Evolutionary conservation across 2,329 filamentous ascomycete genomes (phyloP).

Genomic region (Talaromyces marneffei): DNA sequence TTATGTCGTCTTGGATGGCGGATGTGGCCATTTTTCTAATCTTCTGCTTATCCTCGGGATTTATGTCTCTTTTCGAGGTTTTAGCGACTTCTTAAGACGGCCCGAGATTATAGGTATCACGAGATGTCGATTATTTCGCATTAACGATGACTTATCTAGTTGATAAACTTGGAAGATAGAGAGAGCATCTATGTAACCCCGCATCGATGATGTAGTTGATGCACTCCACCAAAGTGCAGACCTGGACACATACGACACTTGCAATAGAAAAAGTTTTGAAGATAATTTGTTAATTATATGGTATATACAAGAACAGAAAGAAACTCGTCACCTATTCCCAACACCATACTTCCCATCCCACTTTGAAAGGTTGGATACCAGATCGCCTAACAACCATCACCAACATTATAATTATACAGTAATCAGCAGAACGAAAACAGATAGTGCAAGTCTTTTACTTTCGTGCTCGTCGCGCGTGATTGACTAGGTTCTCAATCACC

Average conservation of each 20-base stretch:
- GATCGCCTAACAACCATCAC: not conserved
- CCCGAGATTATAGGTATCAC: not conserved
- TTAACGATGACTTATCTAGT: not conserved
- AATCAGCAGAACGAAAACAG: not conserved
- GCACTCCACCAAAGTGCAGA: not conserved
- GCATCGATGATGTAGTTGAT: not conserved
- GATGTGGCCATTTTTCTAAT: constrained; percentile 5
- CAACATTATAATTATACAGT: not conserved
- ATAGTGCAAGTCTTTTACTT: constrained; percentile 50
- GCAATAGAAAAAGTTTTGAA: not conserved
- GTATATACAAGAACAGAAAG: constrained; percentile 10
- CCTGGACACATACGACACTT: too few relatives aligned
- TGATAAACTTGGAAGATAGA: not conserved
- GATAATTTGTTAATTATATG: not conserved
- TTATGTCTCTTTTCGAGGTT: not conserved
- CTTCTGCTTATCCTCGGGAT: not conserved
- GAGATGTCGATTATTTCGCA: not conserved
- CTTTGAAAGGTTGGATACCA: not conserved
- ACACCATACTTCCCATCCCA: not conserved
- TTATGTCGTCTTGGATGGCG: constrained; percentile 11
- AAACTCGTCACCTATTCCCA: not conserved
- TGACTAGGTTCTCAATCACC: constrained; percentile 93
- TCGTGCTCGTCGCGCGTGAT: constrained; percentile 77
- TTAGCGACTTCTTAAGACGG: not conserved
- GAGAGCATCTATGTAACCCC: not conserved